Conservation (phyloP, 306 rosid species). For the Senna tora region DNA sequence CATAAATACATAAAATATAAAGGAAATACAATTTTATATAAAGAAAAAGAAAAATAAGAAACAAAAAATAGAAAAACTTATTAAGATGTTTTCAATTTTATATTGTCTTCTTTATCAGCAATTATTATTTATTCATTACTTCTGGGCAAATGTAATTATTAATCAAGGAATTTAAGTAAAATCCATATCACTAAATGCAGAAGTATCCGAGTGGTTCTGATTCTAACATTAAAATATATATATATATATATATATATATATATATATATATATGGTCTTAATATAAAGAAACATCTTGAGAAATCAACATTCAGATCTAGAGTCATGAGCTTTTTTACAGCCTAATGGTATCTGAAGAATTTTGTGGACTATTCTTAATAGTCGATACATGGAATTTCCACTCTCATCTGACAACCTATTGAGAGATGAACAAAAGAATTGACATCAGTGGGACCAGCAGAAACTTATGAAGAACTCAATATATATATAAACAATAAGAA, state of each 20-base stretch:
- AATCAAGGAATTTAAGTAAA: slow-evolving; percentile 2
- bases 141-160: slow-evolving; percentile 5
- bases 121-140: slow-evolving; percentile 21
- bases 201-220: neutral
- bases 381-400: neutral
- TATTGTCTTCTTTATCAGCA: slow-evolving; percentile 15
- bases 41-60: slow-evolving; percentile 1
- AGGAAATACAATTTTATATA: neutral
- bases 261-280: no score
- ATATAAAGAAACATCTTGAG: neutral
- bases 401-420: neutral
- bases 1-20: slow-evolving; percentile 22
- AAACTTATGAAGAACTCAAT: neutral
- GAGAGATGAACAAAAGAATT: neutral
- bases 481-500: neutral
- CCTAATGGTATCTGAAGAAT: neutral
- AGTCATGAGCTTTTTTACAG: neutral
- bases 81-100: slow-evolving; percentile 26
- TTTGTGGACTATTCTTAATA: neutral
- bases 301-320: neutral
- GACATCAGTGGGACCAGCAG: neutral
- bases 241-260: no score
- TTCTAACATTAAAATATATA: neutral
- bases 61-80: slow-evolving; percentile 9
- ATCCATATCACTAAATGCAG: slow-evolving; percentile 16